Percentiles rank a stretch among this genome's conserved stretches.
These are phyloP conservation scores for Aspergillus caelatus DNA, from an alignment of 2,329 filamentous ascomycete genomes.

Conservation along the genomic window DNA sequence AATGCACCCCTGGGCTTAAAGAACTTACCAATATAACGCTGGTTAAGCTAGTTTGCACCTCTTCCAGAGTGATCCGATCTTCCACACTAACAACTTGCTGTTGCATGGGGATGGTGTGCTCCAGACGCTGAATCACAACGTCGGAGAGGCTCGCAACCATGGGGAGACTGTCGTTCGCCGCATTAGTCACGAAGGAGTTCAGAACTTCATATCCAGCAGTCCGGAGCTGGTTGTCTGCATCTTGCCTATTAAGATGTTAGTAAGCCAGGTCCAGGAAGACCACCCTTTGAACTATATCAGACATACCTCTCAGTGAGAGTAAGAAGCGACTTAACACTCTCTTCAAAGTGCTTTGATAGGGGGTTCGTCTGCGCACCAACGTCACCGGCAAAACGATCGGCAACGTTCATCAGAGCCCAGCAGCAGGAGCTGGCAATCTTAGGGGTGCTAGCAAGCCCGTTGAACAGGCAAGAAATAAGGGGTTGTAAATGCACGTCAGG, in stretches of 20 bases:
- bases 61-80: constrained; percentile 91
- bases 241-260: constrained; percentile 49
- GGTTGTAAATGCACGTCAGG: constrained; percentile 78
- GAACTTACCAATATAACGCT: constrained; percentile 73
- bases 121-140: constrained; percentile 86
- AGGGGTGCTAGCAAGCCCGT: constrained; percentile 82
- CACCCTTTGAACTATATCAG: not conserved
- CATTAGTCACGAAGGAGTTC: constrained; percentile 89
- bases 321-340: constrained; percentile 83
- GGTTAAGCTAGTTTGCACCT: constrained; percentile 95
- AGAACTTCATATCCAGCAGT: constrained; percentile 97
- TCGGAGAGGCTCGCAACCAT: constrained; percentile 81
- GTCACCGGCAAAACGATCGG: constrained; percentile 91
- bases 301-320: constrained; percentile 74
- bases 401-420: constrained; percentile 98
- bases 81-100: constrained; percentile 94
- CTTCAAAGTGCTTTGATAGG: constrained; percentile 88
- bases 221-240: constrained; percentile 84
- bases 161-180: constrained; percentile 80
- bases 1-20: not conserved
- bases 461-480: constrained; percentile 85
- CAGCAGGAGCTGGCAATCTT: constrained; percentile 99
- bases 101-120: constrained; percentile 87
- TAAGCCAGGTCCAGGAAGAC: not conserved
- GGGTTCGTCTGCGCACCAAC: constrained; percentile 77